Conservation (phyloP, 1,284 basidiomycete genomes). For the Ceratobasidium sp. region DNA sequence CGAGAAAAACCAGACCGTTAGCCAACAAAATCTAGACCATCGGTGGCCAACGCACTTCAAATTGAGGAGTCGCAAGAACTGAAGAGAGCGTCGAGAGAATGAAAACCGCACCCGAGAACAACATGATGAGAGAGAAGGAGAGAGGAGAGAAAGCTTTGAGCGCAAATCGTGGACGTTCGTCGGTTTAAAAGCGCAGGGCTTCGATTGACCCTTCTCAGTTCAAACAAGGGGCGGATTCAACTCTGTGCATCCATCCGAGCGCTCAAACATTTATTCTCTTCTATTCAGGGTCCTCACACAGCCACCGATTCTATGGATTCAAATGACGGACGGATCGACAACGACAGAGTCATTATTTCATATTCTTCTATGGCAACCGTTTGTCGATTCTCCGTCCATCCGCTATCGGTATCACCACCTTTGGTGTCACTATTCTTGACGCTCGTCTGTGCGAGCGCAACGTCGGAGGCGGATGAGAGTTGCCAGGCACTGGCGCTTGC, state of each 20-base stretch:
- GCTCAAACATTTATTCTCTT: not conserved
- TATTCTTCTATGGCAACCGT: too few relatives aligned
- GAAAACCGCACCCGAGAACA: conserved; percentile 26
- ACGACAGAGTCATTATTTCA: too few relatives aligned
- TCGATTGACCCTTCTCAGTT: not conserved
- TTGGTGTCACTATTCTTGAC: too few relatives aligned
- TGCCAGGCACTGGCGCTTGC: too few relatives aligned
- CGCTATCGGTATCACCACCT: too few relatives aligned
- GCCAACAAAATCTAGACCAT: not conserved
- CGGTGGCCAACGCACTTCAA: conserved; percentile 5
- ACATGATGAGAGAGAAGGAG: conserved; percentile 14
- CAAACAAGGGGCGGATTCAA: conserved; percentile 14
- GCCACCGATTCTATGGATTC: conserved; percentile 9
- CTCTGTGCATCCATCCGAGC: not conserved
- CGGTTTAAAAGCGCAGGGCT: not conserved
- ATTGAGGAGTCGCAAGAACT: conserved; percentile 10
- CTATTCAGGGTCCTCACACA: not conserved
- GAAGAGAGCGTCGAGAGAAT: conserved; percentile 24
- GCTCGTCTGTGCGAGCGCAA: too few relatives aligned
- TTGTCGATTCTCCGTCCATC: too few relatives aligned
- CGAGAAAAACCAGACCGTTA: not conserved
- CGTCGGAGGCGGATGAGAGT: too few relatives aligned
- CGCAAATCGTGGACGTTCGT: not conserved
- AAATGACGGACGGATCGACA: too few relatives aligned
- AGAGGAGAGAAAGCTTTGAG: not conserved